Base-by-base conservation (phyloP, 768 basidiomycete genomes). In the Lactarius indigo region DNA sequence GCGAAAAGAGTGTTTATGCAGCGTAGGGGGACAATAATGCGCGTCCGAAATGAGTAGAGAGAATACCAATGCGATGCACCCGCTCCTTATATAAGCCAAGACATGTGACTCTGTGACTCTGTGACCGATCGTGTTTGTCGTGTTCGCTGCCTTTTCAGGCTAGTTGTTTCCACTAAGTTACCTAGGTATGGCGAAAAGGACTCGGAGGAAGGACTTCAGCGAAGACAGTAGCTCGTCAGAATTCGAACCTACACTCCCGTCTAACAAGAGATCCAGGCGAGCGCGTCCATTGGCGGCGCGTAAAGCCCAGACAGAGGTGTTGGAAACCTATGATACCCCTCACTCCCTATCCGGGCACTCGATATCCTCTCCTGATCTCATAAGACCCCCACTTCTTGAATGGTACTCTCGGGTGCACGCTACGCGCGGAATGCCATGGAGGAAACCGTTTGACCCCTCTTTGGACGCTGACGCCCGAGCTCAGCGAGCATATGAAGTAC, bases 401-500 rank as follows among this genome's bases (percentile, higher is more conserved):
- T 98, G 94, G 94, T 98, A 88, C 73, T 81, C 82, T 41, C 78
- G 75, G 17, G 90, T 90, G 15, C 86, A 86, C 65, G 81, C 84
- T 44, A 77, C 77, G 26, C 84, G 95, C 55, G 86, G 86, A 41
- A 97, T 98, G 94, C 96, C 95, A 0, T 97, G 95, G 96, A 82
- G 95, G 62, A 94, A 91, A 74, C 81, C 82, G 12, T 90, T 84
- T 71, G 80, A 89, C 73, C 79, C 82, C 7, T 78, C 79, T 18
- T 74, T 87, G 69, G 82, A 74, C 52, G 73, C 74, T 4, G 85
- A 86, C 44, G 87, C 85, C 62, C 87, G 87, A 63, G 85, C 88
- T 1, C 95, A 97, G 76, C 79, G 94, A 57, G 96, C 94, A 8
- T 97, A 98, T 73, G 94, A 97, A 83, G 95, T 94, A 72, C 63